Conservation (phyloP, 177 flowering plant genomes). For the Vitis hybrid region DNA sequence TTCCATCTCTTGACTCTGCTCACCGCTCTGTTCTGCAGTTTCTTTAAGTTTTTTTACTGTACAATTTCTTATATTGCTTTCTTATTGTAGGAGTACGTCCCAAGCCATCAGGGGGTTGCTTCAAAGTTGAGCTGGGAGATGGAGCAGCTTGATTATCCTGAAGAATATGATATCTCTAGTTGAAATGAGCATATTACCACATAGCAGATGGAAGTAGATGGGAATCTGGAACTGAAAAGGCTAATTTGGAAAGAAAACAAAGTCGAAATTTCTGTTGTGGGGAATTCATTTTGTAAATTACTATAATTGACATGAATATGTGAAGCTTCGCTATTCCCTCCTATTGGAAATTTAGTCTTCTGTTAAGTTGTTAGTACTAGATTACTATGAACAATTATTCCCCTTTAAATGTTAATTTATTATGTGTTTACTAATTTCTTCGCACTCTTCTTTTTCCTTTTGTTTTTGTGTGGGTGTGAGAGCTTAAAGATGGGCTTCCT, state of each 20-base stretch:
- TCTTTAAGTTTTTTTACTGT: background rate
- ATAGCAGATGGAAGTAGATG: conserved; percentile 20
- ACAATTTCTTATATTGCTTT: background rate
- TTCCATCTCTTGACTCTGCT: too few relatives aligned
- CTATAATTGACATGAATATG: conserved; percentile 34
- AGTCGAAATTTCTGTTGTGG: conserved; percentile 15
- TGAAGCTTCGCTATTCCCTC: conserved; percentile 22
- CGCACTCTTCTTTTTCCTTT: background rate
- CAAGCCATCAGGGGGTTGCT: conserved; percentile 79
- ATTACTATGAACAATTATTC: conserved; percentile 9
- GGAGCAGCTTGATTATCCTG: conserved; percentile 69
- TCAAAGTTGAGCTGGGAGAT: conserved; percentile 86
- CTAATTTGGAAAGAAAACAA: conserved; percentile 20
- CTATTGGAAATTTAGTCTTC: conserved; percentile 15
- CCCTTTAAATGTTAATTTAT: conserved; percentile 1
- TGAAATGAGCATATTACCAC: background rate
- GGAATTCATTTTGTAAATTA: conserved; percentile 50
- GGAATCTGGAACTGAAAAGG: conserved; percentile 21
- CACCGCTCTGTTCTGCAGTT: too few relatives aligned
- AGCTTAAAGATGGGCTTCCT: too few relatives aligned
- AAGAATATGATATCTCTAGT: conserved; percentile 53
- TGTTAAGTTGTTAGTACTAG: conserved; percentile 20
- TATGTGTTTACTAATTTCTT: conserved; percentile 14
- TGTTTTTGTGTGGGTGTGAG: background rate
- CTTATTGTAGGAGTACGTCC: conserved; percentile 67